Percentiles rank a stretch among this genome's conserved stretches.
Evolutionary conservation across 768 basidiomycete genomes (phyloP).

Genomic region (Mycena epipterygia): DNA sequence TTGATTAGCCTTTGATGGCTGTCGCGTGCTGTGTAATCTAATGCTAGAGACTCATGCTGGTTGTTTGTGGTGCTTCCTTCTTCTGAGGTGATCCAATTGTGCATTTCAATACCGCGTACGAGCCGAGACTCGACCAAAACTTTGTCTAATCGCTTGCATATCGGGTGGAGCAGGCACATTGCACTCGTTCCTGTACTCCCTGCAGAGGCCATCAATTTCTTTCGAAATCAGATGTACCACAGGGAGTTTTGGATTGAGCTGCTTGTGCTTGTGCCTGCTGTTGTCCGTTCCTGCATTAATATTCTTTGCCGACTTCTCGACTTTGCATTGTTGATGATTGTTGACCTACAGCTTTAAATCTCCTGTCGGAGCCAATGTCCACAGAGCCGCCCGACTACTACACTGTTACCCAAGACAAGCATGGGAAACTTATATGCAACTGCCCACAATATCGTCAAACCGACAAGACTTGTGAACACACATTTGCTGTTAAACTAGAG

Average conservation of each 20-base stretch:
- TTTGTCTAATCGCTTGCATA: too few relatives aligned
- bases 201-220: neutral
- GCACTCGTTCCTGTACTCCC: neutral
- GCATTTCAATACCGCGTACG: too few relatives aligned
- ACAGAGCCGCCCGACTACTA: neutral
- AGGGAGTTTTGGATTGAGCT: neutral
- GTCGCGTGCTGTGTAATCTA: too few relatives aligned
- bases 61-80: too few relatives aligned
- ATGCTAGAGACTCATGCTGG: too few relatives aligned
- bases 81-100: too few relatives aligned
- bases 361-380: neutral
- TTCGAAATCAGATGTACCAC: neutral
- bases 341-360: neutral
- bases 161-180: too few relatives aligned
- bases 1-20: too few relatives aligned
- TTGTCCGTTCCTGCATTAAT: neutral
- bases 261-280: neutral
- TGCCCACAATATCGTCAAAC: neutral
- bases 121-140: too few relatives aligned
- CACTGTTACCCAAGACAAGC: neutral
- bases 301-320: too few relatives aligned
- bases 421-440: slow-evolving; percentile 4
- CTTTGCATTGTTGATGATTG: neutral
- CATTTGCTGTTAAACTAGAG: neutral
- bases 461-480: slow-evolving; percentile 9